These are phyloP conservation scores for Puccinia brachypodii DNA, from an alignment of 1,284 basidiomycete species.

Conservation along the genomic window DNA sequence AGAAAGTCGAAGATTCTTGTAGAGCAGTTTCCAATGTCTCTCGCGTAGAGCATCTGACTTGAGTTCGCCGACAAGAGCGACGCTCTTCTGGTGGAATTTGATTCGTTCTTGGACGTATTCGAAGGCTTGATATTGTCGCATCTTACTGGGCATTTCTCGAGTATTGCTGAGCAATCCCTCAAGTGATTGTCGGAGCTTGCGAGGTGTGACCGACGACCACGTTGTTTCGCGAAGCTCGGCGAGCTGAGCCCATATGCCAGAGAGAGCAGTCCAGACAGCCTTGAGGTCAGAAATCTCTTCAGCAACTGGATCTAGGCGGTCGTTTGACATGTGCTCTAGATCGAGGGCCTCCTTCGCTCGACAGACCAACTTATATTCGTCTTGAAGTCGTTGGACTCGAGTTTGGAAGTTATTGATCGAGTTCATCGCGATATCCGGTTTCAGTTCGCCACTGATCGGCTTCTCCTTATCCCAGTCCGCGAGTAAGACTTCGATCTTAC, in stretches of 20 bases:
- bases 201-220: constrained; percentile 86
- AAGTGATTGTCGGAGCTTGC: constrained; percentile 90
- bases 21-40: constrained; percentile 96
- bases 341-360: constrained; percentile 95
- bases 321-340: constrained; percentile 84
- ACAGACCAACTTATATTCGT: constrained; percentile 89
- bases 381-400: constrained; percentile 81
- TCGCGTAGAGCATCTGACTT: constrained; percentile 97
- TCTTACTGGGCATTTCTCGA: constrained; percentile 96
- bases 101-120: constrained; percentile 95
- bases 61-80: constrained; percentile 82
- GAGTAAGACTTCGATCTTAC: constrained; percentile 84
- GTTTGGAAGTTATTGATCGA: constrained; percentile 91
- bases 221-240: constrained; percentile 80
- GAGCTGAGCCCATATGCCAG: constrained; percentile 94
- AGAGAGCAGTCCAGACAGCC: constrained; percentile 97
- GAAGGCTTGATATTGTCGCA: constrained; percentile 98
- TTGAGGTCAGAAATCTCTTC: constrained; percentile 96
- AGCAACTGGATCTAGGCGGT: constrained; percentile 85
- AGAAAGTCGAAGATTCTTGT: constrained; percentile 72
- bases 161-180: constrained; percentile 84
- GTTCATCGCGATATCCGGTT: constrained; percentile 91
- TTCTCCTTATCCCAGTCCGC: constrained; percentile 92
- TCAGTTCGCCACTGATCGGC: constrained; percentile 92
- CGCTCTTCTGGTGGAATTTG: constrained; percentile 81